These are phyloP conservation scores for Saccharomycopsis crataegensis DNA, from an alignment of 1,139 yeast genomes.

Conservation along the genomic window DNA sequence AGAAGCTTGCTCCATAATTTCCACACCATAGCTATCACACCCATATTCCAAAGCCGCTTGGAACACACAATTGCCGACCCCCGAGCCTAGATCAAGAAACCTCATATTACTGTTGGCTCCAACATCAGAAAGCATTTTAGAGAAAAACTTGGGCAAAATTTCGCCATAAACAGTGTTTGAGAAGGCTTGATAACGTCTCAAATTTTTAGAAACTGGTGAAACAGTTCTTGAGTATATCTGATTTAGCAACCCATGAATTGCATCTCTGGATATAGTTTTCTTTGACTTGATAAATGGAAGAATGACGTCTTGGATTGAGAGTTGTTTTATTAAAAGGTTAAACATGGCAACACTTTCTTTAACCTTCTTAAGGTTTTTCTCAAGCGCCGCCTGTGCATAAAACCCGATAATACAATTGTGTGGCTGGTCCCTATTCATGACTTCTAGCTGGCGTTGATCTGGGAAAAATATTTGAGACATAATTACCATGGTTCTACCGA, in stretches of 20 bases:
- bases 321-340: constrained; percentile 31
- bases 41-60: constrained; percentile 90
- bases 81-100: constrained; percentile 85
- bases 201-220: constrained; percentile 59
- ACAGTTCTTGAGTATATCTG: constrained; percentile 73
- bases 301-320: constrained; percentile 31
- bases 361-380: constrained; percentile 30
- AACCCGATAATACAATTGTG: constrained; percentile 39
- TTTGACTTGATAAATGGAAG: constrained; percentile 32
- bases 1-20: constrained; percentile 79
- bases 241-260: constrained; percentile 62
- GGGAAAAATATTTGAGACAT: constrained; percentile 41
- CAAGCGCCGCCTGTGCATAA: constrained; percentile 36
- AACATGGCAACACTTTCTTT: constrained; percentile 33
- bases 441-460: constrained; percentile 23
- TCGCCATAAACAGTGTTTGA: constrained; percentile 93
- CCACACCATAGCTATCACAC: constrained; percentile 82
- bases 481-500: constrained; percentile 52
- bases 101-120: constrained; percentile 39
- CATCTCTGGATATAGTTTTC: constrained; percentile 43
- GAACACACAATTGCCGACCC: constrained; percentile 86
- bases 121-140: constrained; percentile 62
- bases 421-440: constrained; percentile 33
- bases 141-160: constrained; percentile 67
- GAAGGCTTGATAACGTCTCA: constrained; percentile 73